Base-by-base conservation (phyloP, 495 filamentous ascomycete genomes). In the Xylona heveae region DNA sequence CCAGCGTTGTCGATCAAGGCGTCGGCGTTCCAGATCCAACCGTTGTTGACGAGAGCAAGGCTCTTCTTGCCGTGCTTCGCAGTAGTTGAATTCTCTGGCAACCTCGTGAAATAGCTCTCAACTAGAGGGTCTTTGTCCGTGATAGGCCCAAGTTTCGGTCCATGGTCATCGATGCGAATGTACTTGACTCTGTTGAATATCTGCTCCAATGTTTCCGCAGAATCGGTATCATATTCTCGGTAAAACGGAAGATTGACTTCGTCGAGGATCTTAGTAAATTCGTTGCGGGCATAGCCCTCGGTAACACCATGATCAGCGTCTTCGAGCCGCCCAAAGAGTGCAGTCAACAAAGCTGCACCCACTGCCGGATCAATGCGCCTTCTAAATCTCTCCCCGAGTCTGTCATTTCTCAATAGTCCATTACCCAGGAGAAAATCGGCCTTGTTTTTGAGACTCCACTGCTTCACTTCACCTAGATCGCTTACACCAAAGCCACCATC, bases 11-110 rank as follows among this genome's bases (percentile, higher is more conserved):
- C 90, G 16, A 76, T 69, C 53, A 95, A 66, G 0, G 82, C 83
- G 46, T 92, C 82, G 9, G 88, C 83, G 39, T 79, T 82, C 90
- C 90, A 99, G 13, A 95, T 81, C 90, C 90, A 99, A 36, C 90
- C 90, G 47, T 99, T 99, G 53, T 93, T 94, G 19, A 74, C 84
- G 12, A 99, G 53, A 3, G 80, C 79, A 21, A 95, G 55, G 29
- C 77, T 70, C 35, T 77, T 77, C 2, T 68, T 58, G 26, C 70
- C 69, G 44, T 92, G 73, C 48, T 78, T 74, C 38, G 65, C 64
- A 0, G 90, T 93, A 19, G 59, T 62, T 4, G 76, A 68, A 38
- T 92, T 92, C 19, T 61, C 46, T 2, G 88, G 80, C 15, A 99
- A 65, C 10, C 90, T 72, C 4, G 85, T 93, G 54, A 99, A 99